These are phyloP conservation scores for Fusarium nodosum DNA, from an alignment of 2,329 filamentous ascomycete species.

Conservation along the genomic window DNA sequence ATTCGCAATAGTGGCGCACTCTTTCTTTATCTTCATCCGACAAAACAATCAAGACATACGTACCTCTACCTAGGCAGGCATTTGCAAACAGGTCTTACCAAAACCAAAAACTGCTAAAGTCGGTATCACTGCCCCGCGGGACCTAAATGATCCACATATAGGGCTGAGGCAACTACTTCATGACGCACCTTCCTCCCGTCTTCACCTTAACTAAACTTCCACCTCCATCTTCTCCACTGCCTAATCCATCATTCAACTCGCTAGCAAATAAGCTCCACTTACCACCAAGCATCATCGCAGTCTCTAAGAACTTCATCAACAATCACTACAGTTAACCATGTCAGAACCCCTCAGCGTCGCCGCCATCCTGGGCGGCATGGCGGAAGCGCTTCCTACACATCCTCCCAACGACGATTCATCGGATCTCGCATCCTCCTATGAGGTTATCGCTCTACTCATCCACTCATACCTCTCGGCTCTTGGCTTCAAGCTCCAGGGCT, in stretches of 20 bases:
- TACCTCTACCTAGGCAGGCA: no score
- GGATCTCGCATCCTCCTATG: constrained; percentile 78
- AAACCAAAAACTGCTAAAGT: not conserved
- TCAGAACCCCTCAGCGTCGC: constrained; percentile 48
- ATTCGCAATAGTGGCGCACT: no score
- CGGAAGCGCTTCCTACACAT: constrained; percentile 70
- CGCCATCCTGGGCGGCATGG: constrained; percentile 68
- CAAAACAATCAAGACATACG: no score
- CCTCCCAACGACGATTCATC: constrained; percentile 66
- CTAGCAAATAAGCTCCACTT: constrained; percentile 4
- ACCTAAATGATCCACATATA: constrained; percentile 46
- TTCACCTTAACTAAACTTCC: constrained; percentile 5
- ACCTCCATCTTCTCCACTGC: constrained; percentile 19
- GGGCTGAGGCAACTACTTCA: constrained; percentile 50
- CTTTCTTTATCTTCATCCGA: no score
- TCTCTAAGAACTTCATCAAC: not conserved
- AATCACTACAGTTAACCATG: constrained; percentile 37
- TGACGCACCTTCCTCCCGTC: constrained; percentile 40
- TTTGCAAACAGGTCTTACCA: not conserved
- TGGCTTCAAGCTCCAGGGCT: constrained; percentile 83
- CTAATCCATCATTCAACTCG: constrained; percentile 1
- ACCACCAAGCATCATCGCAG: not conserved
- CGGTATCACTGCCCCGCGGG: constrained; percentile 32
- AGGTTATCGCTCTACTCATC: constrained; percentile 85
- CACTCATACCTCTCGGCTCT: constrained; percentile 87